Evolutionary conservation across 768 basidiomycete genomes (phyloP).

Genomic region (Roridomyces roridus): DNA sequence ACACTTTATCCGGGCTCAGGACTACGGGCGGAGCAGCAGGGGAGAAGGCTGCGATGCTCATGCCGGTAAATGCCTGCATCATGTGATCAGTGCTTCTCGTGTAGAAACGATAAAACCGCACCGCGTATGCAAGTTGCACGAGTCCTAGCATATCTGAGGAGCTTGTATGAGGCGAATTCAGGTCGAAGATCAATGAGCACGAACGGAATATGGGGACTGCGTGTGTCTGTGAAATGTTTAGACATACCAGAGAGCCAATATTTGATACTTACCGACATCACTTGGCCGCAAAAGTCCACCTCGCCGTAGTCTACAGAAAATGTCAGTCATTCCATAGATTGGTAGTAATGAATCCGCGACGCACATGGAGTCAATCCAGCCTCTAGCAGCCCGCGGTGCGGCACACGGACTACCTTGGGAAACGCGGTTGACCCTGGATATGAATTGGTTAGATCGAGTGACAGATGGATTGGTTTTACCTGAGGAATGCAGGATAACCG

Average conservation of each 20-base stretch:
- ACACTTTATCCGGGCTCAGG: not conserved
- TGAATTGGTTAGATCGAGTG: not conserved
- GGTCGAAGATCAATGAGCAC: not conserved
- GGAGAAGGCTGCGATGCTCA: not conserved
- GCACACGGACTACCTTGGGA: constrained; percentile 13
- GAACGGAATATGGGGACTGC: constrained; percentile 24
- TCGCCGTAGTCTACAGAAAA: constrained; percentile 23
- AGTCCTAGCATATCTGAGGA: constrained; percentile 25
- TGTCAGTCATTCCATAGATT: not conserved
- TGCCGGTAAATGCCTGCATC: constrained; percentile 4
- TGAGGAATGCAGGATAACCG: constrained; percentile 32
- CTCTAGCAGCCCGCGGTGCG: not conserved
- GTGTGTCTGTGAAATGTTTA: not conserved
- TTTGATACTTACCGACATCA: constrained; percentile 1
- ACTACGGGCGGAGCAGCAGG: not conserved
- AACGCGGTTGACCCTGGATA: constrained; percentile 20
- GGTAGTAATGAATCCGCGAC: not conserved
- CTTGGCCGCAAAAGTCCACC: constrained; percentile 23
- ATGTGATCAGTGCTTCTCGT: not conserved
- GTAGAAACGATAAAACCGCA: not conserved
- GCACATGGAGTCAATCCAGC: constrained; percentile 13
- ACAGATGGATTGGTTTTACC: constrained; percentile 13
- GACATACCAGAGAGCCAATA: not conserved
- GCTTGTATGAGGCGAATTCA: too few species aligned
- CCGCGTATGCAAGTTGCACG: constrained; percentile 12